Base-by-base conservation (phyloP, 2,329 filamentous ascomycete genomes). In the Leptographium galeiforme region DNA sequence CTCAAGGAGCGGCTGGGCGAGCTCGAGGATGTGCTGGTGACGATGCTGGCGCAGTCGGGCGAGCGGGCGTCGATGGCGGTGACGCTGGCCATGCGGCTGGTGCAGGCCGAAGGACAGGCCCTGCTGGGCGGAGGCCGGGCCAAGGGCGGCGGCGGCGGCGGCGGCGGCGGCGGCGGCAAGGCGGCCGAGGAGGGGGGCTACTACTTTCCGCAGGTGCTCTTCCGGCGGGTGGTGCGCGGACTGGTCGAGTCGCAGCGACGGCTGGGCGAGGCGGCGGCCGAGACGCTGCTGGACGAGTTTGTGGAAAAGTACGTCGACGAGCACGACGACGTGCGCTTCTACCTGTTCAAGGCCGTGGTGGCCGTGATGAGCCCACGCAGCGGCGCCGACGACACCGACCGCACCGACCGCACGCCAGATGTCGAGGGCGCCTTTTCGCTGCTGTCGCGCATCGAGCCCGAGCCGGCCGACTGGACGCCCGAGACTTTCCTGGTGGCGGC, bases 251-350 rank as follows among this genome's bases (percentile, higher is more conserved):
- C 39, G 74, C 79, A 41, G 74, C 16, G 30, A 11, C 34, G 38
- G 4, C 44, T 56, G 16, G 56, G 53, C 45, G 14, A 13, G 12
- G 54, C 53, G 18, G 40, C 32, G n/a, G 44, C 50, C 39, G 55
- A 58, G 53, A 36, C 77, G 39, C 72, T 84, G n/a, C 77, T 82
- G 50, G 74, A 80, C 48, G 82, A 88, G 53, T 96, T 91, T 58
- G 73, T 85, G 32, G 78, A 87, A 55, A 88, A 88, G 59, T 96
- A 82, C 64, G 74, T 89, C 50, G 82, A 87, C 64, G 76, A 84
- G 65, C 89, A 84, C 64, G 86, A 93, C 62, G 93, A 97, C 66
- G 75, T 96, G 56, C 78, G 88, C 58, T 95, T 84, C 66, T 89
- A 86, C 66, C 88, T 89, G 0, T 87, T 95, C 63, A 76, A 82